Evolutionary conservation across 1,284 basidiomycete genomes (phyloP).

Genomic region (Moesziomyces sp.): DNA sequence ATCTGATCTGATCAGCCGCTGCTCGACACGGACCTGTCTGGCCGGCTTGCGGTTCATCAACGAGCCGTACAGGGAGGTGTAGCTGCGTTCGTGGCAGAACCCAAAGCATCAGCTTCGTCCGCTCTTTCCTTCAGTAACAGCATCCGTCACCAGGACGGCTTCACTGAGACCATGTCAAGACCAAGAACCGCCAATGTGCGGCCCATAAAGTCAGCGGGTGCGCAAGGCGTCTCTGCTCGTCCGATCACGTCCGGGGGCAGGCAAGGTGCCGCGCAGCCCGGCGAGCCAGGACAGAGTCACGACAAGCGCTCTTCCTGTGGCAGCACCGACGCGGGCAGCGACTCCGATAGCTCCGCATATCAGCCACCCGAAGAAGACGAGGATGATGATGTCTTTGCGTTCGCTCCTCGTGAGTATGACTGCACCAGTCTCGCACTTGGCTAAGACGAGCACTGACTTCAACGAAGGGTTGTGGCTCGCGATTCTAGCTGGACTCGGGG

Average conservation of each 20-base stretch:
- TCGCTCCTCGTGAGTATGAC: conserved; percentile 28
- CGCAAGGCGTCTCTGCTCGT: conserved; percentile 2
- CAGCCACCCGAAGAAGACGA: conserved; percentile 26
- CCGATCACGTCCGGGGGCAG: conserved; percentile 14
- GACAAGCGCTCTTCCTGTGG: conserved; percentile 1
- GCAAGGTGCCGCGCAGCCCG: neutral
- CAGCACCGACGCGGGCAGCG: conserved; percentile 1
- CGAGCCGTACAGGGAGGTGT: too few relatives aligned
- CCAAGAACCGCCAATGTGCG: conserved; percentile 17
- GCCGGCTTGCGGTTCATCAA: too few relatives aligned
- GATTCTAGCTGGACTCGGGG: conserved; percentile 8
- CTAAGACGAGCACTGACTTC: neutral
- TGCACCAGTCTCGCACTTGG: neutral
- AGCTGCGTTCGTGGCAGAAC: too few relatives aligned
- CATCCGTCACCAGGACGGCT: neutral
- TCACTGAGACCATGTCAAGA: conserved; percentile 17
- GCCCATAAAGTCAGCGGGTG: conserved; percentile 22
- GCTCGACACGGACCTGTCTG: too few relatives aligned
- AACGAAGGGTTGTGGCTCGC: neutral
- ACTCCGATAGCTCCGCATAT: neutral
- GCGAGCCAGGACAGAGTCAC: neutral
- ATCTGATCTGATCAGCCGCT: too few relatives aligned
- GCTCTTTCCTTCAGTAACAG: neutral
- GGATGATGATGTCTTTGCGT: conserved; percentile 41
- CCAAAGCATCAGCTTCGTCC: neutral